Conservation (phyloP, 257 asterid genomes). For the Fraxinus pennsylvanica region DNA sequence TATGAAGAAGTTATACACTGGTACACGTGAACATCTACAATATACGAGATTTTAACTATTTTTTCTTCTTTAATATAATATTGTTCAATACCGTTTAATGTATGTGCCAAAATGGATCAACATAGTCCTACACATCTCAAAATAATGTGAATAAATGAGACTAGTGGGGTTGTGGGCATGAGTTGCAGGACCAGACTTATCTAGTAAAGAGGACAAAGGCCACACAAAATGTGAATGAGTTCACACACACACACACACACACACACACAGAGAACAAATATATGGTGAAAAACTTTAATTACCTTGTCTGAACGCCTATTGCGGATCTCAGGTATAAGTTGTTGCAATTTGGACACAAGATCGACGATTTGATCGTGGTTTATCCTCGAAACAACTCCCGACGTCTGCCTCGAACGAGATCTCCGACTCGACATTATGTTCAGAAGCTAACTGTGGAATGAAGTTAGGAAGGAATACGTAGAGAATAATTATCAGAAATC, state of each 20-base stretch:
- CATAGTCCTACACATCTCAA: slow-evolving; percentile 49
- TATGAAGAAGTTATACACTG: too few species aligned
- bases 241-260: too few species aligned
- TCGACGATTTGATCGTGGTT: slow-evolving; percentile 50
- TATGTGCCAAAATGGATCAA: too few species aligned
- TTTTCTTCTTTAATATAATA: not conserved
- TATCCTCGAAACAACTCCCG: slow-evolving; percentile 37
- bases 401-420: slow-evolving; percentile 41
- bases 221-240: slow-evolving; percentile 31
- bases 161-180: slow-evolving; percentile 21
- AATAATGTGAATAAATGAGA: not conserved
- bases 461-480: not conserved
- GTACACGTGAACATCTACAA: too few species aligned
- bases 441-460: not conserved
- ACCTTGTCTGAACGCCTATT: slow-evolving; percentile 51
- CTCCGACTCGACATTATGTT: slow-evolving; percentile 49
- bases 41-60: not conserved
- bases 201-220: slow-evolving; percentile 34
- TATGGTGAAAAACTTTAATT: not conserved
- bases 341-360: slow-evolving; percentile 49
- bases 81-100: too few species aligned
- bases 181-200: slow-evolving; percentile 34
- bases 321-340: slow-evolving; percentile 47
- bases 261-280: not conserved
- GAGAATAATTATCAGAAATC: slow-evolving; percentile 9